Percentiles rank a stretch among this genome's conserved stretches.
These are phyloP conservation scores for Diaporthe ilicicola DNA, from an alignment of 2,329 filamentous ascomycete genomes.

Conservation along the genomic window DNA sequence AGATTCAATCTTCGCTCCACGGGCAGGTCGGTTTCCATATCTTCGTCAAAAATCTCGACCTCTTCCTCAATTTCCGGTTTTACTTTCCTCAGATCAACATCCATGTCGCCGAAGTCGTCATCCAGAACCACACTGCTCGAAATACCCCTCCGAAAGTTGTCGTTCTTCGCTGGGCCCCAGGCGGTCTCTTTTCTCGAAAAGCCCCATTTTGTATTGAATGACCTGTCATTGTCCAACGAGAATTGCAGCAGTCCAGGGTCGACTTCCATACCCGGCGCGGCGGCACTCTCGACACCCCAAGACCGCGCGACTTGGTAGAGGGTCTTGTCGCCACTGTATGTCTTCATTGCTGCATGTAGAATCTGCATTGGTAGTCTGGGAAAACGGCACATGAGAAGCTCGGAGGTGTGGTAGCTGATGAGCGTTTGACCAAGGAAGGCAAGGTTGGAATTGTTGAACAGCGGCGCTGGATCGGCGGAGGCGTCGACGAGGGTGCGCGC, in stretches of 20 bases:
- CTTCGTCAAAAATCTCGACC: conserved; percentile 37
- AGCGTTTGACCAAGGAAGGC: conserved; percentile 83
- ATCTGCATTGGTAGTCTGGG: conserved; percentile 91
- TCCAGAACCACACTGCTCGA: conserved; percentile 83
- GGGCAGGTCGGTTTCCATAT: conserved; percentile 34
- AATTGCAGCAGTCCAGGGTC: conserved; percentile 92
- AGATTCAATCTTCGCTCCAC: conserved; percentile 30
- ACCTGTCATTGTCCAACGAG: conserved; percentile 56
- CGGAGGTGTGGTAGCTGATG: conserved; percentile 87
- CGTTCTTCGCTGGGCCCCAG: conserved; percentile 48
- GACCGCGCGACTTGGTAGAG: conserved; percentile 78
- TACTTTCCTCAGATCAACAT: conserved; percentile 33
- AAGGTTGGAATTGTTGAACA: conserved; percentile 90
- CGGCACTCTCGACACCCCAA: conserved; percentile 93
- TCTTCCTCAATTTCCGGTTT: conserved; percentile 35
- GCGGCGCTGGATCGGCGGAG: conserved; percentile 80
- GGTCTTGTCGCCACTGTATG: conserved; percentile 80
- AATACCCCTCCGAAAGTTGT: conserved; percentile 72
- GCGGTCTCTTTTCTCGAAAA: conserved; percentile 60
- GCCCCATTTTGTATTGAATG: conserved; percentile 58
- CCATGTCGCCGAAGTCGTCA: conserved; percentile 82
- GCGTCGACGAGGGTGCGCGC: conserved; percentile 86
- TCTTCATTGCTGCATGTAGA: conserved; percentile 84
- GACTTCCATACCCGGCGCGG: conserved; percentile 87
- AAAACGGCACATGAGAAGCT: conserved; percentile 88